Base-by-base conservation (phyloP, 176 grass and related monocot species). In the Puya raimondii region DNA sequence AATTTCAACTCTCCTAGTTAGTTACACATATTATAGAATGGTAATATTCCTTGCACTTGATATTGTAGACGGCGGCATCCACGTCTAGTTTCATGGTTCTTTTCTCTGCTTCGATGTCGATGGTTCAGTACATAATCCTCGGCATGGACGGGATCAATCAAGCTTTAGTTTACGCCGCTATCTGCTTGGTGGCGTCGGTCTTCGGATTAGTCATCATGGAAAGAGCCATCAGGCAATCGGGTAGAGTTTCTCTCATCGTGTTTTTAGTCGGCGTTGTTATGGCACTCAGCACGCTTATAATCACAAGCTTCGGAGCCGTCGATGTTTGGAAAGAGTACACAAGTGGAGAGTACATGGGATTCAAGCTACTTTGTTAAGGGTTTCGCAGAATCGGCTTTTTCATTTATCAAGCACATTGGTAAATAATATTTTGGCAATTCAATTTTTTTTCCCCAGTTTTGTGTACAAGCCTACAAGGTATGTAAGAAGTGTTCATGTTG, bases 51-150 rank as follows among this genome's bases (percentile, higher is more conserved):
- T 33, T 33, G 29, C 3, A 33, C 29, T 33, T 33, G 29, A 33
- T 33, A 4, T 33, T 33, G 29, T 71, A 91, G 88, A 88, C 77
- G 1, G 85, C 91, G 5, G 80, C 88, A 17, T 87, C 82, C 10
- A 91, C 88, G 6, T 74, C 87, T 49, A 83, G 78, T n/a, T 83
- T 96, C 33, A 96, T 96, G 85, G 85, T 91, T 7, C 73, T 91
- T 9, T 96, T 96, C 77, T 91, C 82, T 1, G 67, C 91, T 12
- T 91, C 88, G 0, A 96, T 96, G 91, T 88, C 91, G 18, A 96
- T 91, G 91, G 82, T 75, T 11, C 87, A 96, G 83, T 96, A 81
- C 74, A 67, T 86, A 21, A 75, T 96, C 65, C 70, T 96, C 23
- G 91, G 82, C 59, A 86, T 96, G 91, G 9, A 49, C 2, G 82